A percentile compares a stretch with the other conserved stretches of the same genome.
Evolutionary conservation across 208 protist species (phyloP).

Genomic region (Zelonia costaricensis): DNA sequence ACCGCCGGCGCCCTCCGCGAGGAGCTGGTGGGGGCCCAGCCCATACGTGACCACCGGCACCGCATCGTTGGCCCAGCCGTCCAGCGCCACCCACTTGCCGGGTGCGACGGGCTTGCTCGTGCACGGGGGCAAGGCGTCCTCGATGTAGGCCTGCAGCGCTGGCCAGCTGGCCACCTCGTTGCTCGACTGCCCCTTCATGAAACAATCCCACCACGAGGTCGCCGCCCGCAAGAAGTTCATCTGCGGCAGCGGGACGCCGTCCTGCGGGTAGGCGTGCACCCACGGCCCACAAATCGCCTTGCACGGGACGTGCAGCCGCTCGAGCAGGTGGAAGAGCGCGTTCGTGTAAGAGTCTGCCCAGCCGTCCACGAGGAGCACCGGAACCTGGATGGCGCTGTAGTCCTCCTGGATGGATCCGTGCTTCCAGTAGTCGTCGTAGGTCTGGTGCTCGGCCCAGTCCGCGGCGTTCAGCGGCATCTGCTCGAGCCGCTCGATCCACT

Average conservation of each 20-base stretch:
- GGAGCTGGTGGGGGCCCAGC: constrained; percentile 11
- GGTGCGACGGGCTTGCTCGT: constrained; percentile 43
- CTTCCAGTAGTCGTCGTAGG: constrained; percentile 63
- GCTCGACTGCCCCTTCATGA: constrained; percentile 33
- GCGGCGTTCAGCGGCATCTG: constrained; percentile 54
- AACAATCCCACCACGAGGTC: constrained; percentile 58
- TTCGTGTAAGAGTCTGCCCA: constrained; percentile 75
- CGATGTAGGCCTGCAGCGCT: constrained; percentile 58
- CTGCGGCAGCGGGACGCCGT: constrained; percentile 43
- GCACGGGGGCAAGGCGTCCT: constrained; percentile 40
- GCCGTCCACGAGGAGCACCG: constrained; percentile 52
- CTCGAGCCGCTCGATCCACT: constrained; percentile 53
- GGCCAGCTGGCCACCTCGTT: constrained; percentile 40
- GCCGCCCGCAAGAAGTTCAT: constrained; percentile 69
- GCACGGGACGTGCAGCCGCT: constrained; percentile 47
- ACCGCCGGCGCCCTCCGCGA: constrained; percentile 5
- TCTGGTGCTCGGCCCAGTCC: constrained; percentile 52
- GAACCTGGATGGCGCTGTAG: constrained; percentile 53
- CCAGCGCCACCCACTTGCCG: constrained; percentile 47
- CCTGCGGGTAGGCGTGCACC: constrained; percentile 68
- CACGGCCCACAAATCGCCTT: constrained; percentile 63
- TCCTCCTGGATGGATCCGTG: constrained; percentile 60
- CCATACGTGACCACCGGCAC: constrained; percentile 21
- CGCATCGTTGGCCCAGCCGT: constrained; percentile 38
- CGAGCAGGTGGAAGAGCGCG: constrained; percentile 49